Percentiles rank a stretch among this genome's conserved stretches.
Conservation (phyloP, 257 asterid species). For the Verbena officinalis region DNA sequence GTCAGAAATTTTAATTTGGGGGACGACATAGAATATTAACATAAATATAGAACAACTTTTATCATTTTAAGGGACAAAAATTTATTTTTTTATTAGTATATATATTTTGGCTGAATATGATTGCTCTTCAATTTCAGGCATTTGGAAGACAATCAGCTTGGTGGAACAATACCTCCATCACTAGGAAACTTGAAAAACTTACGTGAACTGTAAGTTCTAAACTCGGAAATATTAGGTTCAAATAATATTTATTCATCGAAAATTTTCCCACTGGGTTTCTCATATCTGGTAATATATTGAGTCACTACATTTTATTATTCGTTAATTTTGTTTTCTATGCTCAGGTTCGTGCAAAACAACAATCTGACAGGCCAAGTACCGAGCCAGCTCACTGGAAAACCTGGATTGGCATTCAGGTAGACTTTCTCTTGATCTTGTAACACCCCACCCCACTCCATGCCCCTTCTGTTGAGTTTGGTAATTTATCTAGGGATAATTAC, state of each 20-base stretch:
- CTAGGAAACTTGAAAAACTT: conserved; percentile 53
- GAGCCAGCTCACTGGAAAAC: conserved; percentile 49
- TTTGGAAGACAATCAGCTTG: conserved; percentile 71
- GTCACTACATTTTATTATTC: no score
- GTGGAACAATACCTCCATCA: conserved; percentile 69
- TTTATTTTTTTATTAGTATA: not conserved
- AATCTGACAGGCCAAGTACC: conserved; percentile 90
- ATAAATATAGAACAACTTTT: no score
- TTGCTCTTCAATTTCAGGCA: conserved; percentile 54
- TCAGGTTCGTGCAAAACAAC: conserved; percentile 84
- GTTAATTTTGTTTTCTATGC: conserved; percentile 8
- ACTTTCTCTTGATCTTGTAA: not conserved
- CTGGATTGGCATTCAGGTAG: conserved; percentile 67
- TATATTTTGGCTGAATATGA: not conserved
- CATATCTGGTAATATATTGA: no score
- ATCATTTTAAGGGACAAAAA: no score
- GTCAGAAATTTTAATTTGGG: no score
- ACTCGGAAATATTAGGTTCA: not conserved
- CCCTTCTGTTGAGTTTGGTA: not conserved
- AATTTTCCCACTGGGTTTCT: no score
- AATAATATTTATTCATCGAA: not conserved
- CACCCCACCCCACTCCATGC: no score
- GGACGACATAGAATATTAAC: no score
- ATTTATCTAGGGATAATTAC: no score
- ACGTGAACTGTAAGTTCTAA: conserved; percentile 72